Evolutionary conservation across 257 asterid species (phyloP), one percentile per base, ranked within the genome.

Genomic region (Nicotiana attenuata): DNA sequence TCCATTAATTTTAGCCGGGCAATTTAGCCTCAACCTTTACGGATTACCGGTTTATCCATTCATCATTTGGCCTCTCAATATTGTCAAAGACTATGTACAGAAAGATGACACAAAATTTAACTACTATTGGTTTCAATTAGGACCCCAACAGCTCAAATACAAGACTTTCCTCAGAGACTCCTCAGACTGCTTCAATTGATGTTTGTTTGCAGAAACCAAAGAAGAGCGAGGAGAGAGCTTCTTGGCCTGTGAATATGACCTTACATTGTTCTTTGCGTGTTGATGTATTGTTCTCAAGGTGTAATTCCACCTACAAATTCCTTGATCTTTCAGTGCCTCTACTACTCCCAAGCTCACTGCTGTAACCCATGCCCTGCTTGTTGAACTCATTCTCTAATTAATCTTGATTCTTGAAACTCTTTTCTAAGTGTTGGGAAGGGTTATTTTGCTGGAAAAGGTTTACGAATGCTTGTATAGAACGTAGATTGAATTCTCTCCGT

Each of bases 131-230:
- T 33, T 35, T 83, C 50, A 85, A 82, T 83, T 56, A 5, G 84
- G 86, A 57, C 88, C 88, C 88, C 88, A 85, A 26, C 86, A 80
- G 63, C 88, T 85, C 86, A 85, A 83, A 69, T 73, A 80, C 85
- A 82, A 78, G 17, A 85, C 85, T 66, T 81, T 86, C 52, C 87
- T 83, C 2, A 83, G 59, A 13, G 89, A 83, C 3, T 86, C 87
- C n/a, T 81, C 89, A 1, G 85, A 41, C 11, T 75, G 45, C 59
- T 59, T 65, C 5, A 24, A 5, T 41, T 69, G 57, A n/a, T 38
- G 6, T 41, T 38, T 20, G 14, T 71, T 45, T 3, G 78, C 6
- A 22, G 20, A 71, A 14, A 56, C 11, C 71, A 80, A 10, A 2
- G 77, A 64, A 81, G 87, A 53, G 4, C 55, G 80, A 65, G 82